phyloP scores from a whole-genome alignment of 2,329 filamentous ascomycete genomes.

The Neofusicoccum parvum region DNA sequence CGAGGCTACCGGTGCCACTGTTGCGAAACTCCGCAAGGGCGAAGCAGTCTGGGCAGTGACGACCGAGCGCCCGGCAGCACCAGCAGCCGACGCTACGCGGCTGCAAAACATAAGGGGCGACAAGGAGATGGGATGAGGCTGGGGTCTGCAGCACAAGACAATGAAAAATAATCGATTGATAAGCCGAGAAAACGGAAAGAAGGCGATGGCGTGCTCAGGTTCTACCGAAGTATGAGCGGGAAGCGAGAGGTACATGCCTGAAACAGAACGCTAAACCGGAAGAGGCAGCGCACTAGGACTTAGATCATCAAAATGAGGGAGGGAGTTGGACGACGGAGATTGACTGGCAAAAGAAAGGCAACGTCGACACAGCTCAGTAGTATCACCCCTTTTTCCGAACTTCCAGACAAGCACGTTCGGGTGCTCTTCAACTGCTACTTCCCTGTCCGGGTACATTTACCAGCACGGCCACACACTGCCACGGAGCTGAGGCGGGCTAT shows the following conservation, averaged over 20 bases:
- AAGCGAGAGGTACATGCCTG: not conserved
- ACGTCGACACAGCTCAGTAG: too few species aligned
- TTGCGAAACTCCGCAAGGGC: not conserved
- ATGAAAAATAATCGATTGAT: not conserved
- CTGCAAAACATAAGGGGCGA: not conserved
- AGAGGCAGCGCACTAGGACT: not conserved
- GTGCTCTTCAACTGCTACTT: too few species aligned
- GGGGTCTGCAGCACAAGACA: not conserved
- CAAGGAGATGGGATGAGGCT: not conserved
- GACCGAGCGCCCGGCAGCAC: constrained; percentile 6
- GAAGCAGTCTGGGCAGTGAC: not conserved
- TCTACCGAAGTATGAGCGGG: not conserved
- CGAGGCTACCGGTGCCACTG: constrained; percentile 28
- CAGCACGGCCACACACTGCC: too few species aligned
- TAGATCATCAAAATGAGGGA: too few species aligned
- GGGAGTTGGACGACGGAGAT: too few species aligned
- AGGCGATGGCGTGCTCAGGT: too few species aligned
- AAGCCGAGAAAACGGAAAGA: not conserved
- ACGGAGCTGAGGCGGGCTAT: too few species aligned
- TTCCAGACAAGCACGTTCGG: too few species aligned
- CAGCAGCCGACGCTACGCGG: not conserved
- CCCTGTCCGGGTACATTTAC: too few species aligned
- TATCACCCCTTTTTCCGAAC: too few species aligned
- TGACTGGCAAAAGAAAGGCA: too few species aligned
- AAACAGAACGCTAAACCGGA: not conserved